A percentile compares a stretch with the other conserved stretches of the same genome.
Evolutionary conservation across 306 rosid species (phyloP).

Genomic region (Arachis stenosperma): DNA sequence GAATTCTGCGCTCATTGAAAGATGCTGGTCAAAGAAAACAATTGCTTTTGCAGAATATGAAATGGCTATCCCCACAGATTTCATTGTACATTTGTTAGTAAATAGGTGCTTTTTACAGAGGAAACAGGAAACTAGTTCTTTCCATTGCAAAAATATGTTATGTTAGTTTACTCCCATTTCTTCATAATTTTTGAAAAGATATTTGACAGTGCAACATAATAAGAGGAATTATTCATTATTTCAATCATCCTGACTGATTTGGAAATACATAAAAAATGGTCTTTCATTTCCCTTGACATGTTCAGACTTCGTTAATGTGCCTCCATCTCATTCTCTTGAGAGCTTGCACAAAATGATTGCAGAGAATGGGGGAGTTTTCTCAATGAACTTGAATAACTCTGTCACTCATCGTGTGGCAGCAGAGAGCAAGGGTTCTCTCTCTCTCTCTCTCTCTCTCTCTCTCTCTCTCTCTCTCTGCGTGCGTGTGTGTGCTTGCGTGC

Average conservation of each 20-base stretch:
- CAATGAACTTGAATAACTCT: slow-evolving; percentile 85
- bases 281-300: slow-evolving; percentile 60
- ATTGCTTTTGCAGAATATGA: slow-evolving; percentile 7
- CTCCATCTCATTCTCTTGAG: slow-evolving; percentile 76
- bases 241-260: slow-evolving; percentile 26
- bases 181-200: background rate
- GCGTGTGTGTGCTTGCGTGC: background rate
- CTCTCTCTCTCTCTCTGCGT: background rate
- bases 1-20: background rate
- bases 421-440: slow-evolving; percentile 80
- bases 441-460: slow-evolving; percentile 43
- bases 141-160: slow-evolving; percentile 24
- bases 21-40: slow-evolving; percentile 23
- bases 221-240: slow-evolving; percentile 9
- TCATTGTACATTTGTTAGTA: slow-evolving; percentile 3
- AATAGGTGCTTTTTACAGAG: background rate
- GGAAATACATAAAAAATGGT: slow-evolving; percentile 31
- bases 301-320: slow-evolving; percentile 84
- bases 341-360: slow-evolving; percentile 80
- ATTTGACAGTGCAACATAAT: slow-evolving; percentile 19
- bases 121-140: background rate
- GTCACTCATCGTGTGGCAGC: slow-evolving; percentile 92
- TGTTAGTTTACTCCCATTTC: slow-evolving; percentile 19
- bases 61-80: slow-evolving; percentile 10
- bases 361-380: slow-evolving; percentile 94